Base-by-base conservation (phyloP, 2,329 filamentous ascomycete genomes). In the Ambrosiella cleistominuta region DNA sequence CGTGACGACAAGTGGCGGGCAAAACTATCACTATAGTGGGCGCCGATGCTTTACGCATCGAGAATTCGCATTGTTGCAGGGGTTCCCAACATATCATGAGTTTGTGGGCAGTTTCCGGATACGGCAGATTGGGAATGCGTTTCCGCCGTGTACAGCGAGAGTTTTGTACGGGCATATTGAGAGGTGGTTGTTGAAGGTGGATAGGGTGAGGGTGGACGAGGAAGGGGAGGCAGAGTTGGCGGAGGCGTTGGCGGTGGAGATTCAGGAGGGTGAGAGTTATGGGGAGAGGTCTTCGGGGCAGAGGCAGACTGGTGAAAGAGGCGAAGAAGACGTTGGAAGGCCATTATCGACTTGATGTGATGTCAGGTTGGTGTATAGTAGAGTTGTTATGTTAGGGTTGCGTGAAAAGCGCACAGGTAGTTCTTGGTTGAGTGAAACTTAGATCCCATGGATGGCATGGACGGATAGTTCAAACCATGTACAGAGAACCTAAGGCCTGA, bases 91-190 rank as follows among this genome's bases (percentile, higher is more conserved):
- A 0, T 65, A 70, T 1, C 83, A 87, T 65, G 66, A 67, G 0
- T 90, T 91, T 64, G 71, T 67, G 0, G 66, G 68, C 15, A 69
- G 66, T 0, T 67, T 65, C 12, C 69, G 79, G 13, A 77, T 77
- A 63, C 76, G 73, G 62, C 85, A 89, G 66, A 86, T 91, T 62
- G 87, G 87, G 0, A 91, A 93, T 64, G 87, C 86, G 0, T 88
- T 91, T 13, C 85, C 88, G 0, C 80, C 86, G 0, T 70, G 70
- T 36, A 75, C 77, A 0, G 79, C 79, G 2, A 68, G 69, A 35
- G 68, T 74, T 0, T 64, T 81, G 0, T 79, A 75, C 61, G 65
- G 66, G n/a, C 74, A 78, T 54, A 63, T 81, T 7, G 67, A 72
- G 15, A 61, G 66, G 7, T 77, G 72, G 69, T 64, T 81, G 1